Evolutionary conservation across 768 basidiomycete genomes (phyloP).

Genomic region (Gloeopeniophorella convolvens): DNA sequence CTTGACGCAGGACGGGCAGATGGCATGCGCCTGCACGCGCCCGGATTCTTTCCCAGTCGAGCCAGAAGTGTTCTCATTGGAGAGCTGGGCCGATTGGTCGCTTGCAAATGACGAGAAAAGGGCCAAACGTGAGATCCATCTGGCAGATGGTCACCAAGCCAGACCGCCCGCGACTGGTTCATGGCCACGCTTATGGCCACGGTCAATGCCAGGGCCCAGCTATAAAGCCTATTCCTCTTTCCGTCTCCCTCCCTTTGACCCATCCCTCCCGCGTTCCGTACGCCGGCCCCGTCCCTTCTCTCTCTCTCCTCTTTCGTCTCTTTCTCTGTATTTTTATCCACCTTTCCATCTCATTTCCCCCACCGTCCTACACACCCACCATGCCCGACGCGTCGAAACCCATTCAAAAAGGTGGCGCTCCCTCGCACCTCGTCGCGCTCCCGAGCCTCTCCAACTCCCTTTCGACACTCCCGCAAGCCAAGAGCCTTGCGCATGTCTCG

Average conservation of each 20-base stretch:
- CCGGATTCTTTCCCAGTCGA: background rate
- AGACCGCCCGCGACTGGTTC: conserved; percentile 12
- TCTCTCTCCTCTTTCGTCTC: conserved; percentile 15
- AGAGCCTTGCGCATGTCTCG: conserved; percentile 56
- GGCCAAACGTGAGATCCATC: conserved; percentile 5
- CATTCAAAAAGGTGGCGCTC: conserved; percentile 25
- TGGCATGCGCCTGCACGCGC: background rate
- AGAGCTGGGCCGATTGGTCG: conserved; percentile 15
- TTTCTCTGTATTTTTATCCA: conserved; percentile 11
- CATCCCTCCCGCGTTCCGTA: too few relatives aligned
- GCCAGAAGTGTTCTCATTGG: conserved; percentile 11
- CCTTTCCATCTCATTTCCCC: conserved; percentile 9
- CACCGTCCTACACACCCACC: conserved; percentile 24
- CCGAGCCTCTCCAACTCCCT: conserved; percentile 68
- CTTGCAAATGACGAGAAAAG: conserved; percentile 13
- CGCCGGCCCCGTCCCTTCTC: conserved; percentile 3
- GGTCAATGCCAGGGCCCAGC: conserved; percentile 21
- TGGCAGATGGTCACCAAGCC: conserved; percentile 17
- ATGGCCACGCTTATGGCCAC: conserved; percentile 17
- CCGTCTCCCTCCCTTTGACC: conserved; percentile 16
- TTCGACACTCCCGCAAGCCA: conserved; percentile 64
- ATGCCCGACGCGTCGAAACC: conserved; percentile 36
- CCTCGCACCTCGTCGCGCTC: conserved; percentile 58
- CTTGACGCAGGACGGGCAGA: background rate
- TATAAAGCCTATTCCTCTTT: conserved; percentile 28